Evolutionary conservation across 345 rosid genomes (phyloP), one percentile per base, ranked within the genome.

Genomic region (Orychophragmus violaceus): DNA sequence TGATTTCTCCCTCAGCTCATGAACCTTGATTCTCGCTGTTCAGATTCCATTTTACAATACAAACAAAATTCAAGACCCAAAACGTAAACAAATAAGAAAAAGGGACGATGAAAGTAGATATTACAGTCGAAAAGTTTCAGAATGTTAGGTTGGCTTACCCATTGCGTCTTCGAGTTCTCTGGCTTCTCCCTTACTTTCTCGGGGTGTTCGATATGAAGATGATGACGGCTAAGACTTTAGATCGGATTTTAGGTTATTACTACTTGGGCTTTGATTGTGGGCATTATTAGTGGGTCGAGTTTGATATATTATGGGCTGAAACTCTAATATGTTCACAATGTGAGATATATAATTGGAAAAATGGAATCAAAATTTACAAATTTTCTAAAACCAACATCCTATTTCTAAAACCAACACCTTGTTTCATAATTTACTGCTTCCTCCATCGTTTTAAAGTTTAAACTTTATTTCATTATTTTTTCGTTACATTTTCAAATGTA

Each of bases 1-100:
- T 30, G 83, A 74, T 66, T 78, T 80, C 79, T 75, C 78, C 74
- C 89, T 79, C 33, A 84, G 71, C 71, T 84, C 89, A 42, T 84
- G 86, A 29, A 80, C 89, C 78, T 84, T 84, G 64, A 80, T 77
- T 46, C 86, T 78, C 45, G 82, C 89, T 84, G 63, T 70, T 60
- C 56, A 72, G 3, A 44, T 39, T 61, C 44, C 68, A 70, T 64
- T 41, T 41, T 9, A 41, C 46, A 6, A 2, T 57, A 4, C 21
- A 21, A 22, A 5, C 1, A 68, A 17, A 11, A 48, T 13, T 23
- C 16, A 66, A 1, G 0, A 25, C 10, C 28, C 9, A 6, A 21
- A 13, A 24, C 5, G 25, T 1, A 1, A 39, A 25, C 5, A 24
- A 30, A 23, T 10, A 16, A 27, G 17, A 3, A 41, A 3, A 14